Evolutionary conservation across 768 basidiomycete genomes (phyloP).

Genomic region (Leccinum rimulosum): DNA sequence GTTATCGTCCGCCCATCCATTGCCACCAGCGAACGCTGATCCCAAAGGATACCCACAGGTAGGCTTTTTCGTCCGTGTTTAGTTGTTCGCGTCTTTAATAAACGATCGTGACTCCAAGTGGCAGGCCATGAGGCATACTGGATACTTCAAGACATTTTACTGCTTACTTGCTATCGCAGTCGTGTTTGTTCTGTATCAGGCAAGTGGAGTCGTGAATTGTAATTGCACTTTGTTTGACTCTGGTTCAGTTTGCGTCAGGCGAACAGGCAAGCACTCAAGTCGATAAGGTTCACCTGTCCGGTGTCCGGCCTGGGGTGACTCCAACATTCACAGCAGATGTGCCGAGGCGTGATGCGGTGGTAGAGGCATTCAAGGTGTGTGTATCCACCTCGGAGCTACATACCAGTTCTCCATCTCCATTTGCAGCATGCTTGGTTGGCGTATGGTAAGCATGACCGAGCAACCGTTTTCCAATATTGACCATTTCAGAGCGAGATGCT

Average conservation of each 20-base stretch:
- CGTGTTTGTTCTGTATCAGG: slow-evolving; percentile 20
- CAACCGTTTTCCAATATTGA: slow-evolving; percentile 10
- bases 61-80: not conserved
- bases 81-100: not conserved
- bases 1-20: not conserved
- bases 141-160: slow-evolving; percentile 9
- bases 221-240: not conserved
- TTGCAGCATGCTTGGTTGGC: slow-evolving; percentile 80
- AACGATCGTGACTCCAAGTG: not conserved
- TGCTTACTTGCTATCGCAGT: slow-evolving; percentile 7
- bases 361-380: slow-evolving; percentile 73
- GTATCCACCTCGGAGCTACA: slow-evolving; percentile 16
- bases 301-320: slow-evolving; percentile 17
- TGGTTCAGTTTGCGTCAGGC: slow-evolving; percentile 18
- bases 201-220: not conserved
- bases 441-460: slow-evolving; percentile 56
- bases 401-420: slow-evolving; percentile 10
- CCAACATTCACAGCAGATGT: slow-evolving; percentile 51
- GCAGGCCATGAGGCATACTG: slow-evolving; percentile 3
- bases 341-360: slow-evolving; percentile 64
- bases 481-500: slow-evolving; percentile 70
- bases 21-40: not conserved
- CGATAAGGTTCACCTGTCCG: slow-evolving; percentile 9
- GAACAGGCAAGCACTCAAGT: slow-evolving; percentile 4
- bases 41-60: slow-evolving; percentile 8